Conservation (phyloP, 2,329 filamentous ascomycete genomes). For the Penicillium digitatum region DNA sequence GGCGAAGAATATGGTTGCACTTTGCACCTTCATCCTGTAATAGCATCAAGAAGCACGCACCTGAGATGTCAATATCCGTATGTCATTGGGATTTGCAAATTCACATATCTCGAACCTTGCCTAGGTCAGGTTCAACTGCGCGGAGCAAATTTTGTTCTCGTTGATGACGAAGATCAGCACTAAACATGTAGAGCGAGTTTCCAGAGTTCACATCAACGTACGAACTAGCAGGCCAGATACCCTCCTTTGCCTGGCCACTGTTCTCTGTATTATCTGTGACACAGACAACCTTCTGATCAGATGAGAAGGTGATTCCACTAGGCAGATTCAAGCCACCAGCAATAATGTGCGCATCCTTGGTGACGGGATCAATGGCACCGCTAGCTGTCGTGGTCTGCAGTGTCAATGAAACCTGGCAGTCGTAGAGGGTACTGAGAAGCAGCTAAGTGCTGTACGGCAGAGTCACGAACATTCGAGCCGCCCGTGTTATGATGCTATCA, state of each 20-base stretch:
- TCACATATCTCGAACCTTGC: neutral
- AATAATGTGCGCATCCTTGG: constrained; percentile 35
- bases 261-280: neutral
- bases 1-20: too few relatives aligned
- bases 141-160: too few relatives aligned
- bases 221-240: neutral
- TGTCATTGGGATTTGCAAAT: neutral
- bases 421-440: constrained; percentile 34
- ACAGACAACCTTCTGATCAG: constrained; percentile 28
- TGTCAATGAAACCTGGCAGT: constrained; percentile 21
- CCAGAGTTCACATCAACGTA: constrained; percentile 35
- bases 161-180: neutral
- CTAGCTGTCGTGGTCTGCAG: too few relatives aligned
- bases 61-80: neutral
- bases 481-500: neutral
- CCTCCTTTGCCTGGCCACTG: neutral
- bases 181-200: constrained; percentile 35
- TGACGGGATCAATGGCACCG: constrained; percentile 37
- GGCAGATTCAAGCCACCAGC: constrained; percentile 40
- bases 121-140: too few relatives aligned
- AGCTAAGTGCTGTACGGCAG: constrained; percentile 22
- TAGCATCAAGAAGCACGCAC: neutral
- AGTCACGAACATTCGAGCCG: neutral
- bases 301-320: constrained; percentile 43
- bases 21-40: too few relatives aligned